Percentiles rank a stretch among this genome's conserved stretches.
phyloP scores from a whole-genome alignment of 2,329 filamentous ascomycete genomes.

The Didymella sp. region DNA sequence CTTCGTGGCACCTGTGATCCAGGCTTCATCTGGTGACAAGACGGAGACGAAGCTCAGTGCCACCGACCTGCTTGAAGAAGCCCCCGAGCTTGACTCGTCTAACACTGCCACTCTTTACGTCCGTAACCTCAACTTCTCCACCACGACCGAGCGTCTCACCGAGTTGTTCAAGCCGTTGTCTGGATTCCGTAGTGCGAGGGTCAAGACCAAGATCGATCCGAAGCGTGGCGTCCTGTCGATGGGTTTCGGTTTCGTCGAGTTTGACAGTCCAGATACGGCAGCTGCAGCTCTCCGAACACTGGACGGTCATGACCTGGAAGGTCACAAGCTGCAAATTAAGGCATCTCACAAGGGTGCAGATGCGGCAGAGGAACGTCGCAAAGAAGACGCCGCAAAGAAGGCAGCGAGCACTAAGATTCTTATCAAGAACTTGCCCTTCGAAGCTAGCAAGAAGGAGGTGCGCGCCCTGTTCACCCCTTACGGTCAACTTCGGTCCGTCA shows the following conservation, averaged over 20 bases:
- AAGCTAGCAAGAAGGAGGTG: constrained; percentile 88
- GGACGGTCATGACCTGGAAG: constrained; percentile 87
- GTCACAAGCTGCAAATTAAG: constrained; percentile 83
- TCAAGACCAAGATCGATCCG: constrained; percentile 93
- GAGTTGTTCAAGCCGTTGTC: constrained; percentile 81
- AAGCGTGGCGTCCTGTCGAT: constrained; percentile 92
- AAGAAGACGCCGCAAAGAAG: constrained; percentile 84
- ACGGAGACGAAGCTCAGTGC: constrained; percentile 65
- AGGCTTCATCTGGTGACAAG: constrained; percentile 40
- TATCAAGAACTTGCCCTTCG: constrained; percentile 98
- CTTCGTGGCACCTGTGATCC: constrained; percentile 41
- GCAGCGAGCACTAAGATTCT: constrained; percentile 87
- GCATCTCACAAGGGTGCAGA: constrained; percentile 86
- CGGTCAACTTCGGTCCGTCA: constrained; percentile 88
- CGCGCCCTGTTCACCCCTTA: constrained; percentile 85
- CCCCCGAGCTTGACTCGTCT: constrained; percentile 59
- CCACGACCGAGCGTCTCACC: constrained; percentile 76
- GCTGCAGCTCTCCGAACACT: constrained; percentile 82
- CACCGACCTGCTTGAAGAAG: constrained; percentile 70
- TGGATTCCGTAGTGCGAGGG: constrained; percentile 85
- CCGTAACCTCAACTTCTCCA: constrained; percentile 91
- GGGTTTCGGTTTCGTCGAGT: constrained; percentile 93
- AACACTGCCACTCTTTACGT: constrained; percentile 88
- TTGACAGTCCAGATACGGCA: constrained; percentile 77
- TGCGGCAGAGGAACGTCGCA: constrained; percentile 83